Evolutionary conservation across 768 basidiomycete species (phyloP).

Genomic region (Amanita polypyramis): DNA sequence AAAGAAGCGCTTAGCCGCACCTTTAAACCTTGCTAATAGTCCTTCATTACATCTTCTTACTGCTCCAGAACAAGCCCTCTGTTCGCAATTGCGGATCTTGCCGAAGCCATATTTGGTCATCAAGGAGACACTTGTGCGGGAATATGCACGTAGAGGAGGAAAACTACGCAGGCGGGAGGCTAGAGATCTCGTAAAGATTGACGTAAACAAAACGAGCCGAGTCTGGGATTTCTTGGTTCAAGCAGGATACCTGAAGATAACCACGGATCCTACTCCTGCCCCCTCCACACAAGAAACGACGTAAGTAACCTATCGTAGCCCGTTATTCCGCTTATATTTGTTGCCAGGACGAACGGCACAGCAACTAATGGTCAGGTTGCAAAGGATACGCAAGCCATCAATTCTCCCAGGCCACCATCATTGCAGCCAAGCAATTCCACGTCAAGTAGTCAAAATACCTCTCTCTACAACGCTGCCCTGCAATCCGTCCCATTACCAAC

Average conservation of each 20-base stretch:
- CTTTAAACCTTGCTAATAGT: constrained; percentile 86
- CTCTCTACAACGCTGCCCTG: constrained; percentile 23
- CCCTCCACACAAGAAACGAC: neutral
- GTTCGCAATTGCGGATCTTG: constrained; percentile 81
- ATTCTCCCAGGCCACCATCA: neutral
- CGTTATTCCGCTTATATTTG: neutral
- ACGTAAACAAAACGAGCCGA: constrained; percentile 84
- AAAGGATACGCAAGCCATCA: constrained; percentile 1
- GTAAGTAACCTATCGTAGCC: neutral
- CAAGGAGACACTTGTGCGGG: constrained; percentile 90
- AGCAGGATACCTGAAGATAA: constrained; percentile 71
- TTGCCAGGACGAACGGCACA: neutral
- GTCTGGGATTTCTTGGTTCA: constrained; percentile 92
- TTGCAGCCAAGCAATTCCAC: constrained; percentile 14
- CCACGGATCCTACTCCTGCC: constrained; percentile 26
- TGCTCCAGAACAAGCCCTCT: constrained; percentile 77
- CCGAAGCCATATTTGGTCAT: constrained; percentile 94
- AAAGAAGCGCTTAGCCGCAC: constrained; percentile 27
- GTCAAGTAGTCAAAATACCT: constrained; percentile 28
- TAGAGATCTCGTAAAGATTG: constrained; percentile 83
- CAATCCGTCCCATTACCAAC: constrained; percentile 19
- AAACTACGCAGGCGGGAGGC: constrained; percentile 84
- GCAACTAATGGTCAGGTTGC: neutral
- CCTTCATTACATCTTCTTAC: constrained; percentile 86
- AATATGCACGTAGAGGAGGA: constrained; percentile 84